Conservation (phyloP, 2,329 filamentous ascomycete genomes). For the Alternaria incomplexa region DNA sequence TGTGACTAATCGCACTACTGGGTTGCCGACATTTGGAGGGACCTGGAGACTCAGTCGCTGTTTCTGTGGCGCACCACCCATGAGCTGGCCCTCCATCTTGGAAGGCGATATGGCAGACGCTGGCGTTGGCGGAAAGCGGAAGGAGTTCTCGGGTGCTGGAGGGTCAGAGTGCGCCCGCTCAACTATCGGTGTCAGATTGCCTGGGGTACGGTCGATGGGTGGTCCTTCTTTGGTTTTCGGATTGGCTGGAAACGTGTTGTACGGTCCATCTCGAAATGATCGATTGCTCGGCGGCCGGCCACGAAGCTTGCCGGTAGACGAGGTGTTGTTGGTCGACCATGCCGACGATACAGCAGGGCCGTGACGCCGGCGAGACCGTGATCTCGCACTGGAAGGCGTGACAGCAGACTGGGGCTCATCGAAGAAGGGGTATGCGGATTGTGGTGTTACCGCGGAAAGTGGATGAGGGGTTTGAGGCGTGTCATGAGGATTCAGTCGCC, state of each 20-base stretch:
- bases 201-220: constrained; percentile 53
- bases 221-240: constrained; percentile 57
- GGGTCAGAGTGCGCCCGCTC: constrained; percentile 52
- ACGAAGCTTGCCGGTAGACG: constrained; percentile 72
- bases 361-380: constrained; percentile 67
- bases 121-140: constrained; percentile 49
- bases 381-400: constrained; percentile 64
- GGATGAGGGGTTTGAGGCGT: constrained; percentile 74
- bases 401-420: constrained; percentile 75
- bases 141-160: constrained; percentile 42
- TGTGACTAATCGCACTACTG: constrained; percentile 66
- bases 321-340: constrained; percentile 73
- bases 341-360: constrained; percentile 90
- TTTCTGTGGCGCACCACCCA: constrained; percentile 39
- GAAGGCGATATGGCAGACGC: constrained; percentile 45
- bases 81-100: constrained; percentile 25
- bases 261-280: constrained; percentile 69
- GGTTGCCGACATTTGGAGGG: constrained; percentile 65
- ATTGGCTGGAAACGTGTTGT: constrained; percentile 71
- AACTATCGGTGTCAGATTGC: constrained; percentile 52
- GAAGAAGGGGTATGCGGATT: constrained; percentile 56
- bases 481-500: constrained; percentile 62
- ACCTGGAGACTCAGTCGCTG: constrained; percentile 68
- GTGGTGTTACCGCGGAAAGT: constrained; percentile 77
- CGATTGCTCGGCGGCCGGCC: constrained; percentile 80